Evolutionary conservation across 306 rosid genomes (phyloP), one percentile per base, ranked within the genome.

Genomic region (Malus fusca): DNA sequence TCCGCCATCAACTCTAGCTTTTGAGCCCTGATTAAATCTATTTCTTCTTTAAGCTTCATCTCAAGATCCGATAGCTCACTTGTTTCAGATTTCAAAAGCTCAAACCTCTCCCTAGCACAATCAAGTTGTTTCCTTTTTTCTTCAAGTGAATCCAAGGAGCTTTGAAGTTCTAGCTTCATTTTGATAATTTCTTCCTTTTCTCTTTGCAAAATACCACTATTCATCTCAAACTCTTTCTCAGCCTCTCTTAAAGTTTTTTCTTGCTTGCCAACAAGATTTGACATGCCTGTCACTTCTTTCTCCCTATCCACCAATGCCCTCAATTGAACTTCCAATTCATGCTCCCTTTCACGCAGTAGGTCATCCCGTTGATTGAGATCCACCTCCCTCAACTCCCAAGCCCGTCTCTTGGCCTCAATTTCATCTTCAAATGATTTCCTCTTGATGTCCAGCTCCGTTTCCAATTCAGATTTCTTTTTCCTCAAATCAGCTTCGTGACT

Each of bases 351-450:
- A 61, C 61, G 72, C 75, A 90, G 56, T 80, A 87, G 88, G 66
- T 90, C 92, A 73, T 89, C 91, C 73, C 81, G 77, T 61, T 92
- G 98, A 69, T 82, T 90, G 67, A 92, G 97, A 83, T 95, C 99
- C 78, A 95, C 92, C 85, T 95, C 99, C 84, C 86, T 89, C 83
- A 95, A 87, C 87, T 95, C 99, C 99, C 99, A 95, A 64, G 97
- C 92, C 78, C 97, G 83, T 84, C 93, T 88, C 85, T 88, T 92
- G 44, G 88, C 51, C 77, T 89, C 97, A 83, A 95, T 88, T 82
- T 95, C 97, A 71, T 87, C 85, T 82, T 92, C 97, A 85, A 87
- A 87, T 19, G 61, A 26, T 80, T 92, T 95, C 37, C 83, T 79
- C 82, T 74, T 88, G 78, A 66, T 69, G 70, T 90, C 87, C 81